These are phyloP conservation scores for Termitomyces sp. DNA, from an alignment of 768 basidiomycete genomes.

Conservation along the genomic window DNA sequence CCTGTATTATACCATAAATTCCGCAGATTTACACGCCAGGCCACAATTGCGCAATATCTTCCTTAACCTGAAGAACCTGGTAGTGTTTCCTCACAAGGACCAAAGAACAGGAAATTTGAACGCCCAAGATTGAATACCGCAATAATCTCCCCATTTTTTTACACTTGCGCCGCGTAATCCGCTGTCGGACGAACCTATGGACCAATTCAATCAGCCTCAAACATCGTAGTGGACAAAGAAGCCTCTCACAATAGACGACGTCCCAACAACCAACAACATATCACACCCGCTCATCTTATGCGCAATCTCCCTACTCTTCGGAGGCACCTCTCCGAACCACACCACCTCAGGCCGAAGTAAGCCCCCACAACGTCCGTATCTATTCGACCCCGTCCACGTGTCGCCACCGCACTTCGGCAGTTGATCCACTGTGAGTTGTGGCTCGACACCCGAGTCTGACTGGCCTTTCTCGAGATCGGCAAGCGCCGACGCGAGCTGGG, in stretches of 20 bases:
- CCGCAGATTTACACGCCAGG: background rate
- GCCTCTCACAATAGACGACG: constrained; percentile 32
- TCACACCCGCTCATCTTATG: constrained; percentile 29
- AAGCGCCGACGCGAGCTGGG: constrained; percentile 29
- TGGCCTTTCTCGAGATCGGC: constrained; percentile 20
- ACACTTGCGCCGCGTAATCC: constrained; percentile 27
- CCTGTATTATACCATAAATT: background rate
- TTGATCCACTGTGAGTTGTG: constrained; percentile 19
- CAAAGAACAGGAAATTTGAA: constrained; percentile 41
- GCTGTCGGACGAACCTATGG: constrained; percentile 32
- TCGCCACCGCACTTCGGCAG: constrained; percentile 26
- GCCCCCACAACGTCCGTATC: constrained; percentile 28
- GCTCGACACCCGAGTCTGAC: constrained; percentile 2
- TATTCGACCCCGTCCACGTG: constrained; percentile 20
- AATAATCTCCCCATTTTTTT: constrained; percentile 30
- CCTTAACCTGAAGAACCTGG: constrained; percentile 29
- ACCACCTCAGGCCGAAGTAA: constrained; percentile 39
- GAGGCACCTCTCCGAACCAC: constrained; percentile 41
- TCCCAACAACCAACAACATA: constrained; percentile 40
- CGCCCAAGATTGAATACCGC: constrained; percentile 37
- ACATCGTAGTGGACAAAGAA: background rate
- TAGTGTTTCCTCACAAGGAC: constrained; percentile 42
- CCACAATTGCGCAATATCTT: constrained; percentile 9
- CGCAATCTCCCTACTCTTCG: constrained; percentile 30
- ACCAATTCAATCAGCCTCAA: background rate